Percentiles rank a stretch among this genome's conserved stretches.
Evolutionary conservation across 2,329 filamentous ascomycete species (phyloP).

Genomic region (Penicillium sp.): DNA sequence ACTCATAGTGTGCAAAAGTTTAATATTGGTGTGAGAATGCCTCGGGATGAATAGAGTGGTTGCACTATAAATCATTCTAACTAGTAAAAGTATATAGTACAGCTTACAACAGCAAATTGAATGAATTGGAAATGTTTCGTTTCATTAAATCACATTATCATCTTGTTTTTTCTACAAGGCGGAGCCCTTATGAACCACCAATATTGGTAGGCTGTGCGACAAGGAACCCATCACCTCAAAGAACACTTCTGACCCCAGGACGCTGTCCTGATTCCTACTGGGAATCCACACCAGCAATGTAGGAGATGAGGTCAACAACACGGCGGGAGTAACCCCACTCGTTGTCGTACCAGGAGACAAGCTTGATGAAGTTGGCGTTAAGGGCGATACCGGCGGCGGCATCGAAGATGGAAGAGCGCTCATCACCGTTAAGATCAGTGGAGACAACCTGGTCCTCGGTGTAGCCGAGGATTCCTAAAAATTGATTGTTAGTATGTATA

Average conservation of each 20-base stretch:
- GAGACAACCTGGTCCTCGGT: conserved; percentile 97
- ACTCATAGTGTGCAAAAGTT: neutral
- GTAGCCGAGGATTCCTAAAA: conserved; percentile 72
- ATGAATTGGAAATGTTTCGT: conserved; percentile 23
- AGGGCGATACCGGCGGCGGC: conserved; percentile 98
- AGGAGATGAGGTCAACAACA: conserved; percentile 74
- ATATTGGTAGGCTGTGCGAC: neutral
- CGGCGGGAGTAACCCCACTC: conserved; percentile 99
- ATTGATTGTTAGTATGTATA: neutral
- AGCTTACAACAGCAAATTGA: neutral
- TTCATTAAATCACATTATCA: conserved; percentile 30
- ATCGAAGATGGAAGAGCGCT: conserved; percentile 95
- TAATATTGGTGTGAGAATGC: no score
- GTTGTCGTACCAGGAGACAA: conserved; percentile 98
- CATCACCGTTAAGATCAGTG: conserved; percentile 88
- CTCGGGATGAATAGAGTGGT: no score
- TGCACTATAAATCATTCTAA: no score
- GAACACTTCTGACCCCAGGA: conserved; percentile 34
- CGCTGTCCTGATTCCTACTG: conserved; percentile 40
- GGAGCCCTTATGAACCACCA: neutral
- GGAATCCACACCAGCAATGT: conserved; percentile 74
- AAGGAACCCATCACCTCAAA: conserved; percentile 26
- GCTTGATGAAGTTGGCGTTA: conserved; percentile 98
- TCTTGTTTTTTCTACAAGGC: conserved; percentile 18
- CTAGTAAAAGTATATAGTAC: neutral